Conservation (phyloP, 2,329 filamentous ascomycete genomes). For the Aureobasidium subglaciale region DNA sequence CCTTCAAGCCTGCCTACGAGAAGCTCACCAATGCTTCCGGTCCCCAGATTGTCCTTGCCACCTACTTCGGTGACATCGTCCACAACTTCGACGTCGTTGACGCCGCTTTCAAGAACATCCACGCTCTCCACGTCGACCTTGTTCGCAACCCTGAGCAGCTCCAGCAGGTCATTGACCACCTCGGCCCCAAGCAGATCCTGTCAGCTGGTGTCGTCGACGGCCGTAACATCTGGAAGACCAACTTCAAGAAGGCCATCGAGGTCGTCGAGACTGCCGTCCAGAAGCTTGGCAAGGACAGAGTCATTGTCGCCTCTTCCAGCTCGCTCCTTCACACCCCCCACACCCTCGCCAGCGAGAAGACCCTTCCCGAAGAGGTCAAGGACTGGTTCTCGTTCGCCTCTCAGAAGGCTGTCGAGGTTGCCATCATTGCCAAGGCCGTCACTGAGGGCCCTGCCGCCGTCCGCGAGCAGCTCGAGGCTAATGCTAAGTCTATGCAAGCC, state of each 20-base stretch:
- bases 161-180: constrained; percentile 69
- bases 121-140: constrained; percentile 89
- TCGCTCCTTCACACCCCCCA: constrained; percentile 98
- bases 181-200: constrained; percentile 82
- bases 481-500: constrained; percentile 86
- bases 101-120: constrained; percentile 61
- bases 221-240: constrained; percentile 99
- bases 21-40: constrained; percentile 70
- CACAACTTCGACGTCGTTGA: constrained; percentile 90
- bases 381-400: constrained; percentile 99
- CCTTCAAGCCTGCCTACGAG: constrained; percentile 97
- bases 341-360: constrained; percentile 98
- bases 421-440: constrained; percentile 92
- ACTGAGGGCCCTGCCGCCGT: constrained; percentile 85
- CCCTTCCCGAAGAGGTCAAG: constrained; percentile 82
- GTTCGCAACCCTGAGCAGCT: constrained; percentile 99
- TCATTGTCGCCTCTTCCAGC: constrained; percentile 93
- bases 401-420: constrained; percentile 88
- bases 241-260: constrained; percentile 93
- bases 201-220: constrained; percentile 96
- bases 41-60: constrained; percentile 83
- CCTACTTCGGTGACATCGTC: constrained; percentile 98
- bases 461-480: constrained; percentile 84
- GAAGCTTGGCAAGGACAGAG: constrained; percentile 94
- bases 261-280: constrained; percentile 82